Conservation (phyloP, 345 rosid genomes). For the Eutrema heterophyllum region DNA sequence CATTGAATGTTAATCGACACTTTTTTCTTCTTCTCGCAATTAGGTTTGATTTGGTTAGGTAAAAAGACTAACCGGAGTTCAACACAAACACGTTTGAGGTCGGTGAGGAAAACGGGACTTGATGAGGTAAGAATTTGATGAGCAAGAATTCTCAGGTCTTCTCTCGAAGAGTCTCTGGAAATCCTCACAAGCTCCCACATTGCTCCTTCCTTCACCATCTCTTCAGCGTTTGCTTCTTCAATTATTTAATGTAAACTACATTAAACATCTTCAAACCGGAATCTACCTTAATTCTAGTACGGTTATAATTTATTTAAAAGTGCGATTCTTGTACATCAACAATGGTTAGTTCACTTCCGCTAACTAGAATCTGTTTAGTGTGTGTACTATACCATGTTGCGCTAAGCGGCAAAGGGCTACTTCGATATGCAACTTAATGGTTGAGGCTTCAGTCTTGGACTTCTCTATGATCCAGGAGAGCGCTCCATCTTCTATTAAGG, state of each 20-base stretch:
- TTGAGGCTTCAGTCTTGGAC: slow-evolving; percentile 82
- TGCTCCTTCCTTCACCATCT: slow-evolving; percentile 90
- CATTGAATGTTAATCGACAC: no score
- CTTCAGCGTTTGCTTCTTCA: slow-evolving; percentile 85
- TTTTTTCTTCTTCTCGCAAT: neutral
- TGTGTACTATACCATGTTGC: slow-evolving; percentile 56
- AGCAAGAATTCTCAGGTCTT: slow-evolving; percentile 88
- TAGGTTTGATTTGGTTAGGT: slow-evolving; percentile 7
- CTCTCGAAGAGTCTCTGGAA: slow-evolving; percentile 81
- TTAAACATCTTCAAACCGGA: no score
- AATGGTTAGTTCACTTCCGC: no score
- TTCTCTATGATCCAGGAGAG: slow-evolving; percentile 65
- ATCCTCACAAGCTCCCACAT: slow-evolving; percentile 89
- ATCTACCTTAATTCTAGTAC: no score
- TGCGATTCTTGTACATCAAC: no score
- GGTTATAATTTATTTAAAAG: neutral
- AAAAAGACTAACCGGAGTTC: slow-evolving; percentile 29
- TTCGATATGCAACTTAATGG: slow-evolving; percentile 79
- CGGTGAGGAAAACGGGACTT: slow-evolving; percentile 61
- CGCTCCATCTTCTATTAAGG: slow-evolving; percentile 84
- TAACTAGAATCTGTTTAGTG: no score
- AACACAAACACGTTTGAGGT: slow-evolving; percentile 57
- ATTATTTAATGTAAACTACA: no score
- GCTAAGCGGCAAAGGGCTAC: slow-evolving; percentile 96
- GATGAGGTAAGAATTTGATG: slow-evolving; percentile 62